Base-by-base conservation (phyloP, 495 filamentous ascomycete species). In the Penicillium cosmopolitanum region DNA sequence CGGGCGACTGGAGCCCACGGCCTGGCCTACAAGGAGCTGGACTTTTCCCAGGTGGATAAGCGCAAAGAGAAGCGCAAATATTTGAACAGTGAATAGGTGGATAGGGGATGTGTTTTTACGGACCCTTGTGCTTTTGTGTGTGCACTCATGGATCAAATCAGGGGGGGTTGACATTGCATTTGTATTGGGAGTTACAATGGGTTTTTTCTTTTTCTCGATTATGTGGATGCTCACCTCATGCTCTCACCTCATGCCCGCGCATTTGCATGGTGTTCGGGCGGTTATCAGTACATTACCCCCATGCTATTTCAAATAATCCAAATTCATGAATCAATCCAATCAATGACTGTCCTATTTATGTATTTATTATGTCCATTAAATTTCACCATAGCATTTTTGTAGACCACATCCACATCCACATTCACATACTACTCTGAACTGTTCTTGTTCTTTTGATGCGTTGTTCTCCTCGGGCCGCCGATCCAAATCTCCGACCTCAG, bases 1-100 rank as follows among this genome's bases (percentile, higher is more conserved):
- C 63, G 77, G 23, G 46, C 69, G 19, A 78, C 77, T 4, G 76
- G 76, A 3, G 76, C 69, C 11, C 74, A 72, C 47, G 77, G 77
- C 0, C 54, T 79, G 53, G 76, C 77, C 3, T 76, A 77, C 44
- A 77, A 77, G 53, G 74, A 76, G 0, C 51, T 79, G 38, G 64
- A 78, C 44, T 72, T 76, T 33, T 66, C 66, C 0, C 65, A 66
- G 0, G 57, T 66, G n/a, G 66, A 66, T 50, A 60, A 55, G 33
- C 58, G 64, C 12, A 70, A 64, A 33, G 55, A 60, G 43, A 51
- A 62, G 11, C 46, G 46, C n/a, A 72, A 64, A 31, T 55, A 46
- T 21, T 48, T 36, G n/a, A 38, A 25, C 52, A 51, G 15, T 31
- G 28, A 19, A 34, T 56, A 36, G 21, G 53, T 44, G 42, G n/a